A percentile compares a stretch with the other conserved stretches of the same genome.
Conservation (phyloP, 1,139 yeast genomes). For the Lodderomyces orthopsilosis region DNA sequence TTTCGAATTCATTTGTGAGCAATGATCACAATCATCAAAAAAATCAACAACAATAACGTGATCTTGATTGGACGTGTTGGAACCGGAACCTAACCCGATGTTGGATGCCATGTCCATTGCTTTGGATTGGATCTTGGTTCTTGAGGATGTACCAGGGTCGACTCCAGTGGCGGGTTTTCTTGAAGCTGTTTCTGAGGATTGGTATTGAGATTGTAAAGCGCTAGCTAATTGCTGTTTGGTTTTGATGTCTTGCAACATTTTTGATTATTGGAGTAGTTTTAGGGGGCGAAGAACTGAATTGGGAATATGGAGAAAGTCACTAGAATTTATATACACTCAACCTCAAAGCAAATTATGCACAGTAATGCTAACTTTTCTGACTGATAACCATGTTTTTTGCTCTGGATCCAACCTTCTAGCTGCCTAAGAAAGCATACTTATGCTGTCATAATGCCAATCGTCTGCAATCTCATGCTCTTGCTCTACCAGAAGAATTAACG, state of each 20-base stretch:
- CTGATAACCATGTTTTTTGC: too few species aligned
- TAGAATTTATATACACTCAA: neutral
- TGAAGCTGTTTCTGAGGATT: neutral
- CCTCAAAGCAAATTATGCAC: too few species aligned
- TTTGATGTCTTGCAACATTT: constrained; percentile 13
- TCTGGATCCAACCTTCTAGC: too few species aligned
- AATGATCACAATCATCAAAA: constrained; percentile 15
- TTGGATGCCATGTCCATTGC: constrained; percentile 1
- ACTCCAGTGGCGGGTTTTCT: neutral
- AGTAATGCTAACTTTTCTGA: too few species aligned
- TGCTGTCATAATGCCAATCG: too few species aligned
- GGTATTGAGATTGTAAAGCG: constrained; percentile 9
- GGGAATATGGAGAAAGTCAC: neutral
- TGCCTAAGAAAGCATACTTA: too few species aligned
- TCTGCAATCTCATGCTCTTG: neutral
- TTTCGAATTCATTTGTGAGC: constrained; percentile 13
- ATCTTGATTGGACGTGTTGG: constrained; percentile 3
- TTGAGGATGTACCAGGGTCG: neutral
- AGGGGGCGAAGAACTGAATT: neutral
- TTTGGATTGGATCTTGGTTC: constrained; percentile 1
- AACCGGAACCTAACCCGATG: neutral
- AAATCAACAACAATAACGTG: constrained; percentile 16
- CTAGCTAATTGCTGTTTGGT: constrained; percentile 14
- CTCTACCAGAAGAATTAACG: neutral
- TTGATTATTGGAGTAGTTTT: neutral